These are phyloP conservation scores for Phytophthora crassamura DNA, from an alignment of 352 stramenopile genomes.

Conservation along the genomic window DNA sequence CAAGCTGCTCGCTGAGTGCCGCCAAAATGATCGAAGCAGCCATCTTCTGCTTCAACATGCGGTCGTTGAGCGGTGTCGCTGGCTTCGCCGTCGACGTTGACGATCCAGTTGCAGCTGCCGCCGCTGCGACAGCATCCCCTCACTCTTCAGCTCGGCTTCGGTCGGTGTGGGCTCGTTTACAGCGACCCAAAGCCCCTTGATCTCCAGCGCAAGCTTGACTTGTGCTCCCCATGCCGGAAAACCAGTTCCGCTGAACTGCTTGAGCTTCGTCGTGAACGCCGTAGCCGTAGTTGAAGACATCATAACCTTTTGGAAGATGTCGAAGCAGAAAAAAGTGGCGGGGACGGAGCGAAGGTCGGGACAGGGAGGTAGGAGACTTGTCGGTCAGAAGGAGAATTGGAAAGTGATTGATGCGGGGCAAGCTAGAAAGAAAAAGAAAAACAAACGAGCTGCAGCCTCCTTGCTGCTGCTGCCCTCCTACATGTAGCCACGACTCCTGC, in stretches of 20 bases:
- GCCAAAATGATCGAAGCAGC: constrained; percentile 1
- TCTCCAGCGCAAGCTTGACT: constrained; percentile 6
- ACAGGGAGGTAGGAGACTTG: too few relatives aligned
- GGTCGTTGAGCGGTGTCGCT: neutral
- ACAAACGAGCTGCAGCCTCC: too few relatives aligned
- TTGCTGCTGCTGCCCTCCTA: too few relatives aligned
- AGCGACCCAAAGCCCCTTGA: constrained; percentile 2
- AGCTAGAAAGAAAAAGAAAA: too few relatives aligned
- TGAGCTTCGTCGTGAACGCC: constrained; percentile 14
- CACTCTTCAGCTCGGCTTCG: neutral
- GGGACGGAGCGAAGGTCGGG: too few relatives aligned
- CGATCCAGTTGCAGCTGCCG: neutral
- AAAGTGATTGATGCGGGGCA: too few relatives aligned
- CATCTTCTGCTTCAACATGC: constrained; percentile 13
- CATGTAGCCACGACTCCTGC: too few relatives aligned
- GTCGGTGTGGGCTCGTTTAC: neutral
- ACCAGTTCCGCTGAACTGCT: constrained; percentile 12
- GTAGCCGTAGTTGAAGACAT: constrained; percentile 9
- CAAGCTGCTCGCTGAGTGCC: constrained; percentile 6
- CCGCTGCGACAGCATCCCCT: neutral
- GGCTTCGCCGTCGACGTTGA: neutral
- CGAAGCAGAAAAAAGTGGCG: too few relatives aligned
- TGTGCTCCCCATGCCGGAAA: constrained; percentile 9
- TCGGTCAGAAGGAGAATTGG: too few relatives aligned
- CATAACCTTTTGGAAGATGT: too few relatives aligned